Conservation (phyloP, 2,329 filamentous ascomycete species). For the Remersonia thermophila region DNA sequence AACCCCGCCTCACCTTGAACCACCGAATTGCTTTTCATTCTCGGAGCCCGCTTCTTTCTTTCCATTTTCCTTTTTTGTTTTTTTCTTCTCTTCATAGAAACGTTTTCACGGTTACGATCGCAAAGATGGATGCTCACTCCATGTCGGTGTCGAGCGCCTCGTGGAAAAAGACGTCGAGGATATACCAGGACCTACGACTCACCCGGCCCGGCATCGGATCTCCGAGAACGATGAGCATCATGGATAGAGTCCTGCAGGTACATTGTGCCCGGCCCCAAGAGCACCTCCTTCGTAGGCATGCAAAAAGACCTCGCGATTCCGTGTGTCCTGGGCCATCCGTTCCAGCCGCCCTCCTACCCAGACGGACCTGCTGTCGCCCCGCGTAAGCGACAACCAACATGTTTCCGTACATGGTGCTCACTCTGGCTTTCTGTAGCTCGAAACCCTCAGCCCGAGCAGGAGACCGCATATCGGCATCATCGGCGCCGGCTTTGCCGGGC, state of each 20-base stretch:
- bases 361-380: too few species aligned
- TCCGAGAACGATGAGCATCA: slow-evolving; percentile 10
- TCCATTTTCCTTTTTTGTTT: neutral
- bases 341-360: too few species aligned
- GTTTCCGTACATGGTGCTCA: too few species aligned
- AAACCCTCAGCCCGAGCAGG: slow-evolving; percentile 9
- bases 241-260: slow-evolving; percentile 14
- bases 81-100: neutral
- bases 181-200: slow-evolving; percentile 15
- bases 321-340: too few species aligned
- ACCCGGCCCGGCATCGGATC: slow-evolving; percentile 5
- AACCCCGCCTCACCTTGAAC: too few species aligned
- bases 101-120: neutral
- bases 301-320: too few species aligned
- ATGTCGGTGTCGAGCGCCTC: slow-evolving; percentile 17
- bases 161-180: slow-evolving; percentile 12
- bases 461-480: slow-evolving; percentile 51
- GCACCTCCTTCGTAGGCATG: neutral
- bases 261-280: neutral
- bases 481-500: slow-evolving; percentile 56
- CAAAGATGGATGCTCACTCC: slow-evolving; percentile 18
- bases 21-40: too few species aligned
- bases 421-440: slow-evolving; percentile 6
- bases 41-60: neutral
- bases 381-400: too few species aligned